Conservation (phyloP, 2,329 filamentous ascomycete genomes). For the Microsporum audouinii region DNA sequence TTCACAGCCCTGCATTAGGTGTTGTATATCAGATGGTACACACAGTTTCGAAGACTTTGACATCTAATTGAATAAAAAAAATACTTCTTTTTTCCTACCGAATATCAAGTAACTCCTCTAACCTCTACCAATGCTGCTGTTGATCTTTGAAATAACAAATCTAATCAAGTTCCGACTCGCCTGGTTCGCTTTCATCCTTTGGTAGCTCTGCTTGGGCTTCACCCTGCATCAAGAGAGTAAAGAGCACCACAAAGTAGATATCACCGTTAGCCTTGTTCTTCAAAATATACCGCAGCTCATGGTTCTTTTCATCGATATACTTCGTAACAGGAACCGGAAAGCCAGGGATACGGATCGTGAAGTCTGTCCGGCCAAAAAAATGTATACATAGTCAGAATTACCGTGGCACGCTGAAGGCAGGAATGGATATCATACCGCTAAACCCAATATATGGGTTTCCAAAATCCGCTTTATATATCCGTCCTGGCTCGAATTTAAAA, state of each 20-base stretch:
- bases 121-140: background rate
- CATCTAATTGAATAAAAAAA: background rate
- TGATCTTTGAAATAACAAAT: background rate
- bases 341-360: constrained; percentile 30
- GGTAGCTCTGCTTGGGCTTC: constrained; percentile 11
- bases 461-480: constrained; percentile 59
- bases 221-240: constrained; percentile 53
- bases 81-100: background rate
- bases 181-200: constrained; percentile 4
- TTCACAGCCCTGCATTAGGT: background rate
- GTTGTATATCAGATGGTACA: background rate
- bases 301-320: constrained; percentile 54
- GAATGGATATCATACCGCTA: constrained; percentile 39
- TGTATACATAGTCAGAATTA: background rate
- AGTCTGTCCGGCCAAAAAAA: constrained; percentile 17
- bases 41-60: background rate
- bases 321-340: constrained; percentile 27
- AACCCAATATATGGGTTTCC: constrained; percentile 92
- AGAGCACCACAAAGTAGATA: constrained; percentile 69
- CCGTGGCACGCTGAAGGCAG: background rate
- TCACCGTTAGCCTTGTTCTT: constrained; percentile 65
- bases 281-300: constrained; percentile 81
- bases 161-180: constrained; percentile 19
- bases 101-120: background rate
- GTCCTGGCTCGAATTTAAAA: constrained; percentile 52